These are phyloP conservation scores for Claviceps purpurea DNA, from an alignment of 2,329 filamentous ascomycete species.

Conservation along the genomic window DNA sequence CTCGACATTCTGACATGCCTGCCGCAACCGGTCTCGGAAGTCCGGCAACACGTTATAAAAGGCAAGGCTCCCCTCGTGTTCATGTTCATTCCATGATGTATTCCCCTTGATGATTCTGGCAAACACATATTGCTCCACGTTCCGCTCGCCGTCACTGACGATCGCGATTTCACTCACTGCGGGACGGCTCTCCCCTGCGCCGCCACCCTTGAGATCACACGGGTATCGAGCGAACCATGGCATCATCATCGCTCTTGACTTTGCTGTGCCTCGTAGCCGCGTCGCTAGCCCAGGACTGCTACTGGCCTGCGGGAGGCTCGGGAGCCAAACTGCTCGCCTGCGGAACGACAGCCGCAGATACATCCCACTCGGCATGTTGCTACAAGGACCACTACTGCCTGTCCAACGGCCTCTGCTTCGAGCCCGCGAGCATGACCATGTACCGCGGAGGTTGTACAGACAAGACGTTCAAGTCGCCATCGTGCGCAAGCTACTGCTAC, in stretches of 20 bases:
- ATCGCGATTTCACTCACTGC: too few relatives aligned
- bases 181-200: too few relatives aligned
- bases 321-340: neutral
- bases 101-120: too few relatives aligned
- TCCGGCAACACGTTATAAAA: too few relatives aligned
- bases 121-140: too few relatives aligned
- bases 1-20: too few relatives aligned
- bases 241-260: neutral
- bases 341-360: neutral
- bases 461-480: neutral
- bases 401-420: constrained; percentile 2
- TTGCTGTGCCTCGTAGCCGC: neutral
- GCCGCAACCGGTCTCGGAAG: too few relatives aligned
- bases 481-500: constrained; percentile 1
- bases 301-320: neutral
- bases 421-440: neutral
- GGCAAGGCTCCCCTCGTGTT: too few relatives aligned
- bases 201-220: too few relatives aligned
- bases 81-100: too few relatives aligned
- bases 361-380: neutral
- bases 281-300: neutral
- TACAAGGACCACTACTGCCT: constrained; percentile 1
- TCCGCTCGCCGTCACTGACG: too few relatives aligned
- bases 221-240: neutral
- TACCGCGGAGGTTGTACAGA: neutral